Percentiles rank a stretch among this genome's conserved stretches.
Conservation (phyloP, 2,329 filamentous ascomycete genomes). For the Chaetomium sp. region DNA sequence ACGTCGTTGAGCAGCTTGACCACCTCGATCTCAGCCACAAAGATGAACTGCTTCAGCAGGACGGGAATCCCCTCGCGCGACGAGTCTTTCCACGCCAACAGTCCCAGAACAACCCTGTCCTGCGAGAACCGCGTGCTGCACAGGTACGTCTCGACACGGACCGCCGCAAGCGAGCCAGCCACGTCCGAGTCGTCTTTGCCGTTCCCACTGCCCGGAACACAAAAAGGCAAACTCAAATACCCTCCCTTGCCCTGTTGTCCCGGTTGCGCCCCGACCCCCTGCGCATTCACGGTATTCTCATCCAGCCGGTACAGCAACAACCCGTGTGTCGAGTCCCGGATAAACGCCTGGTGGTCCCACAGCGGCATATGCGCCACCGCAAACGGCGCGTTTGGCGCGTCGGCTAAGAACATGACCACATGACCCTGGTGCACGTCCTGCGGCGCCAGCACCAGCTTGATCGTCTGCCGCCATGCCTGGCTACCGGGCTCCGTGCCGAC, state of each 20-base stretch:
- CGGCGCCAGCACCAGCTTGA: constrained; percentile 71
- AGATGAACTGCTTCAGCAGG: constrained; percentile 75
- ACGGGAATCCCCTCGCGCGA: constrained; percentile 64
- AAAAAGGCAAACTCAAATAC: constrained; percentile 81
- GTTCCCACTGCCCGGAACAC: constrained; percentile 48
- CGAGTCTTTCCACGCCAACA: constrained; percentile 80
- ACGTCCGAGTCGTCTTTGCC: constrained; percentile 66
- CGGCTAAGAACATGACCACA: constrained; percentile 81
- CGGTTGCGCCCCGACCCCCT: constrained; percentile 50
- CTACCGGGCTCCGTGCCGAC: constrained; percentile 66
- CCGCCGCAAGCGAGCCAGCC: constrained; percentile 70
- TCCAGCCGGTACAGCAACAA: constrained; percentile 86
- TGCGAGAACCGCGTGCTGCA: constrained; percentile 95
- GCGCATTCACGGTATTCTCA: constrained; percentile 56
- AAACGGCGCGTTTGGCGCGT: constrained; percentile 81
- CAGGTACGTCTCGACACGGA: constrained; percentile 76
- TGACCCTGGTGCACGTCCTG: constrained; percentile 78
- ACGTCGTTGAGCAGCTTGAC: constrained; percentile 89
- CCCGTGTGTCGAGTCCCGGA: constrained; percentile 75
- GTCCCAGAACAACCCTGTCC: constrained; percentile 74
- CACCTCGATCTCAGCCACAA: constrained; percentile 94
- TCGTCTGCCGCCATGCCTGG: constrained; percentile 79
- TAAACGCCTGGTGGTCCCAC: constrained; percentile 87
- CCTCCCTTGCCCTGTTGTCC: constrained; percentile 68
- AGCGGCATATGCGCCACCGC: constrained; percentile 88